These are phyloP conservation scores for Lophium mytilinum DNA, from an alignment of 495 filamentous ascomycete genomes.

Conservation along the genomic window DNA sequence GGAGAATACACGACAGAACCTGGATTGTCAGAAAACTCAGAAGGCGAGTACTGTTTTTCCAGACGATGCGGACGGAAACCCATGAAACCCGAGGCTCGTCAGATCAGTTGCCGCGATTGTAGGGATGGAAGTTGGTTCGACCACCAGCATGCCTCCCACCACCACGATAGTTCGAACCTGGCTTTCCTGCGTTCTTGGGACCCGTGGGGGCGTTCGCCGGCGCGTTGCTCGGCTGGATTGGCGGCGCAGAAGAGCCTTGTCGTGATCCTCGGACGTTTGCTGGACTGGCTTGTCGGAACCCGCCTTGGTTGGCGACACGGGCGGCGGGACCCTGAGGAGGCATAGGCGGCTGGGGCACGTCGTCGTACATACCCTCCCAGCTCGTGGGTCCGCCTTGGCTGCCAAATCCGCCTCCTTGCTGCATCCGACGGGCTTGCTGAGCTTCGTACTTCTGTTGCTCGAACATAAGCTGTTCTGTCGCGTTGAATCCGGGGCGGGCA, in stretches of 20 bases:
- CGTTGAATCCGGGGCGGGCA: conserved; percentile 41
- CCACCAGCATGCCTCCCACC: conserved; percentile 66
- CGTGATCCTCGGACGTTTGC: conserved; percentile 30
- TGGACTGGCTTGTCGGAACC: conserved; percentile 25
- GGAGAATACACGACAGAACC: too few relatives aligned
- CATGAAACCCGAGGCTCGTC: too few relatives aligned
- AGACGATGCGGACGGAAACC: too few relatives aligned
- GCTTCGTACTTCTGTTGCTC: conserved; percentile 84
- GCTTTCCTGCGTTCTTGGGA: conserved; percentile 89
- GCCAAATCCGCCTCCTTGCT: conserved; percentile 27
- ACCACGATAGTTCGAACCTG: conserved; percentile 89
- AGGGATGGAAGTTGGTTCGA: conserved; percentile 71
- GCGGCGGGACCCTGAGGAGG: conserved; percentile 42
- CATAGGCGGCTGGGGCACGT: conserved; percentile 80
- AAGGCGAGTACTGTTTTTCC: too few relatives aligned
- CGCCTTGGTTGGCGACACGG: conserved; percentile 24
- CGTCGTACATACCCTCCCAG: conserved; percentile 99
- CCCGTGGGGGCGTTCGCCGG: conserved; percentile 93
- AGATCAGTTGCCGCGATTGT: conserved; percentile 28
- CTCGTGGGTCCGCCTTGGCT: conserved; percentile 55
- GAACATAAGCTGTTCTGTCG: conserved; percentile 70
- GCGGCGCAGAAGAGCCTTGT: conserved; percentile 35
- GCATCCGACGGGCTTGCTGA: conserved; percentile 48
- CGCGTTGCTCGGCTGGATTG: conserved; percentile 52
- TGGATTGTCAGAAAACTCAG: too few relatives aligned